Base-by-base conservation (phyloP, 176 grass and related monocot genomes). In the Bothriochloa decipiens region DNA sequence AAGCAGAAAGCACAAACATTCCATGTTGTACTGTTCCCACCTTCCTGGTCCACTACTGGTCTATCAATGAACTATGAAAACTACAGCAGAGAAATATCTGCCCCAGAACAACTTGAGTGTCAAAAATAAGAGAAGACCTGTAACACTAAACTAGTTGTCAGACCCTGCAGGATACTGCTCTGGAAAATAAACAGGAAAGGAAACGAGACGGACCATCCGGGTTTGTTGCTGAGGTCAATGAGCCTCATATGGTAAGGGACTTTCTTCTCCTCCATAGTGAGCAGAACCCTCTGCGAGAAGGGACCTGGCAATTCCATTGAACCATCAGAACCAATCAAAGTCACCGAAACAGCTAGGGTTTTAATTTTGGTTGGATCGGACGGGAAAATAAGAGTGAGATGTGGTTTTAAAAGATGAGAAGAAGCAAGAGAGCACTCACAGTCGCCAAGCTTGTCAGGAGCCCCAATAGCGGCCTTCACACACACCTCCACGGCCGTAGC, bases 211-310 rank as follows among this genome's bases (percentile, higher is more conserved):
- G 49, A 87, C 96, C 93, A 98, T 35, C 93, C 89, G 75, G 93
- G 96, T 86, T 95, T 98, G 82, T 92, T 87, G 68, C 69, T 85
- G 73, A 95, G 46, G 55, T 95, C 85, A 81, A 98, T 55, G 76
- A 93, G 85, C 80, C 87, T 98, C 68, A 81, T 58, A 46, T 93
- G 68, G 89, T 98, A 95, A 53, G 93, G 9, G 18, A 92, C 83
- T 46, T 93, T 90, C 92, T 98, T 95, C 96, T 95, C 96, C 89
- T 98, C 89, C 50, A 98, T 77, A 33, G 92, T 89, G 66, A 98
- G 82, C 43, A 98, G 87, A 70, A 95, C 91, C 64, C 89, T 91
- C 42, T 98, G 92, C 4, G 85, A 83, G 83, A 95, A 98, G 13
- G 96, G 96, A 41, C 93, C 93, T 98, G 58, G 27, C 27, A 11